phyloP scores from a whole-genome alignment of 2,329 filamentous ascomycete species.

The Fusarium fujikuroi region DNA sequence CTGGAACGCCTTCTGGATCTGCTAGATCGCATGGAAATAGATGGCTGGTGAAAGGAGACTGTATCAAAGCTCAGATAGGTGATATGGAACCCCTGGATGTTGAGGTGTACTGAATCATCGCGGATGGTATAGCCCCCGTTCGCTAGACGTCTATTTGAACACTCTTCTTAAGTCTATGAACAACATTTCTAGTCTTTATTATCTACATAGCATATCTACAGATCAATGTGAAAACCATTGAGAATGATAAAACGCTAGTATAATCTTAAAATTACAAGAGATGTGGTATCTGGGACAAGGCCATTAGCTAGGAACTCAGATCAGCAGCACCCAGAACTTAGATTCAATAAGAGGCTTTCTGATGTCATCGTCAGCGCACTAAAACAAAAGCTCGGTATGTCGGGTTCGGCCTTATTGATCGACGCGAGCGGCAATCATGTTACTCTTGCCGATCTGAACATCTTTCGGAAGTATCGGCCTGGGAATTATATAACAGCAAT shows the following conservation, averaged over 20 bases:
- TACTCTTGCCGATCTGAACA: not conserved
- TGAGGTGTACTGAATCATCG: not conserved
- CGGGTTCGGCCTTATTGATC: not conserved
- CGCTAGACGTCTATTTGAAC: no score
- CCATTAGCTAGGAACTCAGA: no score
- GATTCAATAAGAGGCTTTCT: not conserved
- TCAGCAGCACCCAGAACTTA: not conserved
- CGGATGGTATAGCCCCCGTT: no score
- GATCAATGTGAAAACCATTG: no score
- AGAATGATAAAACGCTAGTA: no score
- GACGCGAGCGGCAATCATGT: not conserved
- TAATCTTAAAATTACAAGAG: no score
- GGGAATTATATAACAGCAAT: not conserved
- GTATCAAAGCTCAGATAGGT: not conserved
- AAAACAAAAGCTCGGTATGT: not conserved
- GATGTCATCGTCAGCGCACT: not conserved
- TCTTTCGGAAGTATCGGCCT: not conserved
- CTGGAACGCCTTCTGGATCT: not conserved
- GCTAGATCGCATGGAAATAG: not conserved
- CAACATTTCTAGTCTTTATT: fast-evolving
- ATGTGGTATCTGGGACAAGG: no score
- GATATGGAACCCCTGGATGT: not conserved
- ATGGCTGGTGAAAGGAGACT: not conserved
- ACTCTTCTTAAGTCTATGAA: no score
- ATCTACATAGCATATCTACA: no score